These are phyloP conservation scores for Malus sylvestris DNA, from an alignment of 306 rosid species.

Conservation along the genomic window DNA sequence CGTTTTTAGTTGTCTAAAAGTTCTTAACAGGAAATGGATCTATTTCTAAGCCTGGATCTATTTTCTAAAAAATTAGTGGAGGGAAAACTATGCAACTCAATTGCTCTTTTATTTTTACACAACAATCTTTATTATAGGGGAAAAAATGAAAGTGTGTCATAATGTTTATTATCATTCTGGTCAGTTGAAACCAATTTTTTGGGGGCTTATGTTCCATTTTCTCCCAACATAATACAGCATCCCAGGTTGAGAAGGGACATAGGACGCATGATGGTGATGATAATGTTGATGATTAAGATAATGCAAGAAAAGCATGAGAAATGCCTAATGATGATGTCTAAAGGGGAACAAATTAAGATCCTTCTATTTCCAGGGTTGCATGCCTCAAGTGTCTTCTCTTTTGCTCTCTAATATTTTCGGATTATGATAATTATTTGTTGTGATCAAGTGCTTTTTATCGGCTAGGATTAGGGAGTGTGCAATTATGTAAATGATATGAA, in stretches of 20 bases:
- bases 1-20: background rate
- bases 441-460: slow-evolving; percentile 2
- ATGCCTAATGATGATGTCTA: slow-evolving; percentile 51
- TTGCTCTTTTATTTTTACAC: background rate
- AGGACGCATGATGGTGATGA: slow-evolving; percentile 26
- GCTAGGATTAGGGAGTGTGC: slow-evolving; percentile 15
- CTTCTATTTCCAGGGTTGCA: slow-evolving; percentile 48
- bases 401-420: background rate
- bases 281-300: slow-evolving; percentile 30
- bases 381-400: slow-evolving; percentile 37
- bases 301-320: slow-evolving; percentile 35
- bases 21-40: background rate
- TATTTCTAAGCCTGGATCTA: background rate
- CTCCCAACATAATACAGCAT: slow-evolving; percentile 45
- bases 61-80: background rate
- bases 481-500: slow-evolving; percentile 6
- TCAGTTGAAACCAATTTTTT: slow-evolving; percentile 29
- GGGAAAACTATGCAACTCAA: background rate
- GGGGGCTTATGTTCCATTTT: slow-evolving; percentile 44
- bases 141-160: slow-evolving; percentile 1
- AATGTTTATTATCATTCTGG: background rate
- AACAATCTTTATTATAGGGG: background rate
- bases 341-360: slow-evolving; percentile 35
- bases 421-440: slow-evolving; percentile 26
- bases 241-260: slow-evolving; percentile 44